Evolutionary conservation across 331 rosid species (phyloP).

Genomic region (Malus hybrid): DNA sequence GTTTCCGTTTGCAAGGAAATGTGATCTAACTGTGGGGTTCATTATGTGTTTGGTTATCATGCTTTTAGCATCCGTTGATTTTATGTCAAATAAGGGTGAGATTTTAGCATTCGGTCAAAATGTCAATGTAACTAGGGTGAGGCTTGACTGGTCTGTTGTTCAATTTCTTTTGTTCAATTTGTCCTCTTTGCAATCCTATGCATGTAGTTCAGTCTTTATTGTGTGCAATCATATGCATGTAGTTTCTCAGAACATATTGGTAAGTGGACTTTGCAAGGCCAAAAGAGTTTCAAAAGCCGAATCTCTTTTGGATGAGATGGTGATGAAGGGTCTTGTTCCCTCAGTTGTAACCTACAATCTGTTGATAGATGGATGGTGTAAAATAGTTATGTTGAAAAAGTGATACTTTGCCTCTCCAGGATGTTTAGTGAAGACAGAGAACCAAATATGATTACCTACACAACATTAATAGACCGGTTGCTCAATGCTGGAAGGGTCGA

Average conservation of each 20-base stretch:
- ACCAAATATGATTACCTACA: constrained; percentile 63
- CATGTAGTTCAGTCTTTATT: too few relatives aligned
- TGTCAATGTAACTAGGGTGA: too few relatives aligned
- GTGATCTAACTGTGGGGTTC: too few relatives aligned
- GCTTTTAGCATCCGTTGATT: too few relatives aligned
- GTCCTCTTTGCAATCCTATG: too few relatives aligned
- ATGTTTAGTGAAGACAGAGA: constrained; percentile 48
- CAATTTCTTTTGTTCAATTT: too few relatives aligned
- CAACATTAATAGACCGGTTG: constrained; percentile 63
- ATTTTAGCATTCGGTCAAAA: too few relatives aligned
- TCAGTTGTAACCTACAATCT: constrained; percentile 59
- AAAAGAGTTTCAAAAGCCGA: constrained; percentile 29
- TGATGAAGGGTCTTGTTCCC: constrained; percentile 50
- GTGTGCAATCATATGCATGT: constrained; percentile 11
- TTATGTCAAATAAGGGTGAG: too few relatives aligned
- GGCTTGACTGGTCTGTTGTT: too few relatives aligned
- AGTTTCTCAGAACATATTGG: constrained; percentile 55
- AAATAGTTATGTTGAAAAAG: constrained; percentile 50
- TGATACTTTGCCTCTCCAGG: constrained; percentile 40
- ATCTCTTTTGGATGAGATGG: constrained; percentile 43
- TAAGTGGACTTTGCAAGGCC: constrained; percentile 63
- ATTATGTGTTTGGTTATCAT: too few relatives aligned
- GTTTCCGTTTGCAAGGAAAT: too few relatives aligned
- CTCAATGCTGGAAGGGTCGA: constrained; percentile 55
- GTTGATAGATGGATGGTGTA: constrained; percentile 48